Evolutionary conservation across 164 flowering plant species (phyloP).

Genomic region (Malania oleifera): DNA sequence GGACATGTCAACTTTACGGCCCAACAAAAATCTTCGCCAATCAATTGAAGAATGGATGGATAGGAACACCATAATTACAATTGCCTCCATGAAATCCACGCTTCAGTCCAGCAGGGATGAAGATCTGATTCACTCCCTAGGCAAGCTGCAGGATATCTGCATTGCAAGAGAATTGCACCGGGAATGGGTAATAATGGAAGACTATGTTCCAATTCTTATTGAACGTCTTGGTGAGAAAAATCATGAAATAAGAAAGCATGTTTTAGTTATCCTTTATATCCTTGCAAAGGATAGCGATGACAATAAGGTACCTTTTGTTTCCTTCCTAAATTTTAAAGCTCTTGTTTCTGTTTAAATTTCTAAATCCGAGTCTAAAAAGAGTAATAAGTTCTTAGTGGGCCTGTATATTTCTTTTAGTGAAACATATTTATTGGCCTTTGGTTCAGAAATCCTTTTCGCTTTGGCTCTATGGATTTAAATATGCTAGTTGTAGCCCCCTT

Average conservation of each 20-base stretch:
- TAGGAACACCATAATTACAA: conserved; percentile 59
- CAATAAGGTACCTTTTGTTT: conserved; percentile 43
- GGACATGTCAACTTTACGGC: conserved; percentile 40
- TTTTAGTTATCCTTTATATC: conserved; percentile 43
- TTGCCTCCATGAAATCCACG: conserved; percentile 44
- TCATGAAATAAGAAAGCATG: conserved; percentile 40
- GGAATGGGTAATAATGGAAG: conserved; percentile 67
- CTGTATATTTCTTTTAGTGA: too few relatives aligned
- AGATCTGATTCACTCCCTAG: conserved; percentile 43
- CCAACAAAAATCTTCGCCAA: conserved; percentile 63
- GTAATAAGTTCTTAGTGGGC: too few relatives aligned
- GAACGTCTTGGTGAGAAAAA: conserved; percentile 39
- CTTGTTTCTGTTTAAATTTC: too few relatives aligned
- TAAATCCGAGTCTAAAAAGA: too few relatives aligned
- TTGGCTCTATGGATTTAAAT: too few relatives aligned
- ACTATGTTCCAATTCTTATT: conserved; percentile 48
- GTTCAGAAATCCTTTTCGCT: too few relatives aligned
- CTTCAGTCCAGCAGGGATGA: conserved; percentile 40
- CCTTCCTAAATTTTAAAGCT: too few relatives aligned
- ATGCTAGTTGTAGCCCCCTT: too few relatives aligned
- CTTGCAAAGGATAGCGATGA: conserved; percentile 55
- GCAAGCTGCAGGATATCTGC: conserved; percentile 48
- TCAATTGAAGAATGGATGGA: conserved; percentile 87
- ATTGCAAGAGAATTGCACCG: conserved; percentile 47
- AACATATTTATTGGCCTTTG: too few relatives aligned